Evolutionary conservation across 2,329 filamentous ascomycete genomes (phyloP), one percentile per base, ranked within the genome.

Genomic region (Colletotrichum lindemuthianum): DNA sequence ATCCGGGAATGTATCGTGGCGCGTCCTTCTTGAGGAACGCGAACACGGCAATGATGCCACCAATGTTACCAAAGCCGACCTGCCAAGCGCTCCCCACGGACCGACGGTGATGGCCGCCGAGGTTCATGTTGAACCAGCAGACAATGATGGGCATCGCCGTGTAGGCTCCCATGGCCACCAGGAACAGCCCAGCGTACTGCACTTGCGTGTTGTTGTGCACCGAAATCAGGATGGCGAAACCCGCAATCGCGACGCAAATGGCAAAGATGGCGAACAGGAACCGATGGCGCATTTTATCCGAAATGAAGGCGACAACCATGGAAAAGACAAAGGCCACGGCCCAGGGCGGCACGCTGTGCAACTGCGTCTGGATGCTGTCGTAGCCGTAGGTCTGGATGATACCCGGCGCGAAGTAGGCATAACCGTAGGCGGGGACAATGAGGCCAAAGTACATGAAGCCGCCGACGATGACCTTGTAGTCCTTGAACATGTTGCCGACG

Each of bases 91-190:
- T 87, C 11, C 91, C 91, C 13, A 93, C 86, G 8, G 88, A 84
- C 47, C 91, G 83, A 3, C 90, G 84, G 61, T 89, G 89, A 73
- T 93, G 91, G 0, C 90, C 91, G 2, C 87, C 87, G 1, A 93
- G 79, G 70, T 93, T 94, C 87, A 93, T 92, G 70, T 90, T 90
- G 76, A 90, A 93, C 91, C 91, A 94, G 75, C 90, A 93, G 8
- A 93, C 86, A 47, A 93, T 87, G 36, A 97, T 89, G 0, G 95
- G 93, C 90, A 97, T 94, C n/a, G 93, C 92, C 1, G 88, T 89
- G 77, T 96, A 97, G 0, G 87, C 85, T 53, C 92, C 92, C 79
- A 89, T 89, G 2, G 92, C 90, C 53, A 96, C 87, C 37, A 97
- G 81, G 81, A 96, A 97, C 0, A 97, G 84, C 0, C 90, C 92